phyloP scores from a whole-genome alignment of 108 stramenopile genomes.

The Schizochytrium sp. region DNA sequence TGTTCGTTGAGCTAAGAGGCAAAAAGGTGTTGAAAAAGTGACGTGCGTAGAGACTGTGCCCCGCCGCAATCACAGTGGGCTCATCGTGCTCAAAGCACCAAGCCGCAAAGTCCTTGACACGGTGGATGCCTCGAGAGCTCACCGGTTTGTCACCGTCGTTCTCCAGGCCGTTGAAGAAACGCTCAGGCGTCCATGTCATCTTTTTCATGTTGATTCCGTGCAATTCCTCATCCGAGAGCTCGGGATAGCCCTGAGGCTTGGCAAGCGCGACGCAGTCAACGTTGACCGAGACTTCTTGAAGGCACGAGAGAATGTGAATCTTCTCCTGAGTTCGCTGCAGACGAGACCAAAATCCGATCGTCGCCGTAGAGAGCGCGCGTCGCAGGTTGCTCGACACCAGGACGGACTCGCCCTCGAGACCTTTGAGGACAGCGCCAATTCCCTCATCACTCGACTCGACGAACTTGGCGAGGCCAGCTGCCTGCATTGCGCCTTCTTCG shows the following conservation, averaged over 20 bases:
- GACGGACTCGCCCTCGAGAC: constrained; percentile 1
- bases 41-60: constrained; percentile 20
- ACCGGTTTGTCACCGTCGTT: constrained; percentile 25
- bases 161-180: constrained; percentile 6
- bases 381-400: constrained; percentile 16
- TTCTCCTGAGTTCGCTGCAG: constrained; percentile 17
- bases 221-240: constrained; percentile 16
- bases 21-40: constrained; percentile 28
- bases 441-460: neutral
- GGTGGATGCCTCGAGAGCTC: constrained; percentile 15
- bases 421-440: neutral
- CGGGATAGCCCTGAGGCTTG: constrained; percentile 11
- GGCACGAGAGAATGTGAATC: constrained; percentile 23
- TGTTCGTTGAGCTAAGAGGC: neutral
- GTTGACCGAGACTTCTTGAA: constrained; percentile 27
- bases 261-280: constrained; percentile 21
- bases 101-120: constrained; percentile 22
- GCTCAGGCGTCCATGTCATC: neutral
- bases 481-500: constrained; percentile 22
- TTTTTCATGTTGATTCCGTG: neutral
- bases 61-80: constrained; percentile 27
- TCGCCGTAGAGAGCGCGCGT: constrained; percentile 25
- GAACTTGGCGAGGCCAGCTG: constrained; percentile 24
- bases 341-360: constrained; percentile 21
- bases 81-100: constrained; percentile 26